Conservation (phyloP, 192 early-diverging fungal genomes). For the Backusella circina region DNA sequence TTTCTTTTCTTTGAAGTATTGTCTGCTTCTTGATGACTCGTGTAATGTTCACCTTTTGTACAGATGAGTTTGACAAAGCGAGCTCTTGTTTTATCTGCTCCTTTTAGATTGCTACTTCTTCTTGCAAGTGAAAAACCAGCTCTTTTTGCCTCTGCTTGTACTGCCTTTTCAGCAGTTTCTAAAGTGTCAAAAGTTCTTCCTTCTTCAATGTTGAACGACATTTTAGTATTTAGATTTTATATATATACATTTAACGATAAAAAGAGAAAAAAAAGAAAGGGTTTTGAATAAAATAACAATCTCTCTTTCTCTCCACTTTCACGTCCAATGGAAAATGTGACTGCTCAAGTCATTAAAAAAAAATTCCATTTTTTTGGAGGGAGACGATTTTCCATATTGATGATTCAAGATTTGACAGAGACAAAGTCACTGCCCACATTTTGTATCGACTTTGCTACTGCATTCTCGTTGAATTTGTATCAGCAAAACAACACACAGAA, state of each 20-base stretch:
- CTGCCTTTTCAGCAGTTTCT: not conserved
- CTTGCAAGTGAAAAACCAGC: not conserved
- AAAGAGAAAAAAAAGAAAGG: not conserved
- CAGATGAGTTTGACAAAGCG: not conserved
- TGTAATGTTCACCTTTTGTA: slow-evolving; percentile 1
- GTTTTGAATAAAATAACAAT: not conserved
- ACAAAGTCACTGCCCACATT: slow-evolving; percentile 6
- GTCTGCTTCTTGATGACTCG: not conserved
- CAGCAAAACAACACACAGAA: slow-evolving; percentile 29
- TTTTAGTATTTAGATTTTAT: not conserved
- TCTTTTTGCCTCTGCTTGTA: not conserved
- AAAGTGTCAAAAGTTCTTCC: not conserved
- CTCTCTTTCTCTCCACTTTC: not conserved
- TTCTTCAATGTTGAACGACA: slow-evolving; percentile 2
- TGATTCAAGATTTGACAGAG: not conserved
- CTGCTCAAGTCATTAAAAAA: too few relatives aligned
- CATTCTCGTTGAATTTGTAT: slow-evolving; percentile 7
- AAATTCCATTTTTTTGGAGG: not conserved
- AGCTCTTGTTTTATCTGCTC: not conserved
- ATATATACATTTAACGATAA: not conserved
- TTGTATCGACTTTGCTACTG: not conserved
- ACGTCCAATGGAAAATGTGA: not conserved
- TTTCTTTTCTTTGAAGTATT: not conserved
- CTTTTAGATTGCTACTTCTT: slow-evolving; percentile 1
- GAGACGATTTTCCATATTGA: not conserved